Conservation (phyloP, 2,329 filamentous ascomycete genomes). For the Graphilbum sp. region DNA sequence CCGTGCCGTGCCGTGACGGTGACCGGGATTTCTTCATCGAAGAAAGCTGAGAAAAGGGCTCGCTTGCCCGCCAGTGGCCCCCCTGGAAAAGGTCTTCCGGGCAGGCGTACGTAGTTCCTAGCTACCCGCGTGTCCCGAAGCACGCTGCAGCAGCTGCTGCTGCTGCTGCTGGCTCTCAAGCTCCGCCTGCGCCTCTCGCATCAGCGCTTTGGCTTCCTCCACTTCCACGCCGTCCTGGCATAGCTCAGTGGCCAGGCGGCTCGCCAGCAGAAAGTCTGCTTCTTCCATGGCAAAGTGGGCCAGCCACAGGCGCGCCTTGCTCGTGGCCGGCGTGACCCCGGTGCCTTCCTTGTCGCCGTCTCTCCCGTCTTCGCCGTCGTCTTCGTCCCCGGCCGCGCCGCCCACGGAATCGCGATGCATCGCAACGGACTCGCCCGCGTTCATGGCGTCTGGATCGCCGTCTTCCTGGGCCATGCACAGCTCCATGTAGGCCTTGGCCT, state of each 20-base stretch:
- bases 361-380: conserved; percentile 13
- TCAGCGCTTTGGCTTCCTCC: conserved; percentile 87
- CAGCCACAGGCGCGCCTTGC: conserved; percentile 86
- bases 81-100: not conserved
- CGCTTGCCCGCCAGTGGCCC: not conserved
- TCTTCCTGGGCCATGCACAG: conserved; percentile 86
- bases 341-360: conserved; percentile 37
- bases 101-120: not conserved
- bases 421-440: conserved; percentile 31
- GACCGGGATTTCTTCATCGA: no score
- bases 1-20: no score
- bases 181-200: conserved; percentile 68
- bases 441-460: conserved; percentile 32
- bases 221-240: conserved; percentile 94
- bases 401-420: conserved; percentile 35
- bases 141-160: no score
- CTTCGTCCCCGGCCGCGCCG: conserved; percentile 14
- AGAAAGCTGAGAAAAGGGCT: no score
- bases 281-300: conserved; percentile 64
- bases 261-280: conserved; percentile 60
- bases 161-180: conserved; percentile 30
- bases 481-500: conserved; percentile 90
- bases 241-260: conserved; percentile 72
- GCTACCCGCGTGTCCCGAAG: not conserved
- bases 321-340: conserved; percentile 81